Conservation (phyloP, 495 filamentous ascomycete species). For the Talaromyces wortmannii region DNA sequence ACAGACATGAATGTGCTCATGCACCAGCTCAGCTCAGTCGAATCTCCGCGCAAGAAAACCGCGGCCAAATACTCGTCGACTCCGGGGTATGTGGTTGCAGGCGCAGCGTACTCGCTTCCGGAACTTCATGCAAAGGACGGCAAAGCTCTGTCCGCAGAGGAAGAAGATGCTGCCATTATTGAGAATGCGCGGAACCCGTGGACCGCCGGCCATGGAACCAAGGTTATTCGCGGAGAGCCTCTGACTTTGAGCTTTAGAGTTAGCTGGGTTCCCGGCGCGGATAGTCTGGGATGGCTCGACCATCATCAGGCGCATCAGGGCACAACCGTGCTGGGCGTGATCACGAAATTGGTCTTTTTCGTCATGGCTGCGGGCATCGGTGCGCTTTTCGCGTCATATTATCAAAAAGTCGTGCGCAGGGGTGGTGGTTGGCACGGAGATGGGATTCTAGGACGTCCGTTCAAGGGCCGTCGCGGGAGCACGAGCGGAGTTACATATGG, state of each 20-base stretch:
- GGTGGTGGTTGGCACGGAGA: slow-evolving; percentile 35
- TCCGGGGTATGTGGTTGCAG: slow-evolving; percentile 68
- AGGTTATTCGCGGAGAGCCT: slow-evolving; percentile 81
- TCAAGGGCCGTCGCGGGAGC: slow-evolving; percentile 18
- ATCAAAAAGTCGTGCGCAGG: slow-evolving; percentile 27
- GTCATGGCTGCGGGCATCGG: slow-evolving; percentile 37
- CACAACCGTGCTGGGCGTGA: slow-evolving; percentile 4
- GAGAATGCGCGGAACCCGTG: slow-evolving; percentile 37
- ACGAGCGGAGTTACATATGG: slow-evolving; percentile 33
- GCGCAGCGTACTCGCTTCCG: slow-evolving; percentile 78
- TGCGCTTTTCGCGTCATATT: slow-evolving; percentile 22
- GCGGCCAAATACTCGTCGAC: slow-evolving; percentile 33
- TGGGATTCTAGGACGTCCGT: slow-evolving; percentile 35
- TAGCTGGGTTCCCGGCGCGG: slow-evolving; percentile 75
- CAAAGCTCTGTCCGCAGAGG: slow-evolving; percentile 12
- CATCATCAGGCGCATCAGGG: slow-evolving; percentile 28
- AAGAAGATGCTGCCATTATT: slow-evolving; percentile 25
- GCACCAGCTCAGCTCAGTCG: slow-evolving; percentile 53
- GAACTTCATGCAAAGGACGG: slow-evolving; percentile 48
- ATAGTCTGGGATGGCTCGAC: slow-evolving; percentile 36
- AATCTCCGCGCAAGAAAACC: slow-evolving; percentile 14
- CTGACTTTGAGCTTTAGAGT: slow-evolving; percentile 76
- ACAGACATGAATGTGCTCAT: slow-evolving; percentile 82
- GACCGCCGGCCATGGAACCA: slow-evolving; percentile 40
- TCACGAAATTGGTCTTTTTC: slow-evolving; percentile 30